Evolutionary conservation across 768 basidiomycete genomes (phyloP), one percentile per base, ranked within the genome.

Genomic region (Suillus discolor): DNA sequence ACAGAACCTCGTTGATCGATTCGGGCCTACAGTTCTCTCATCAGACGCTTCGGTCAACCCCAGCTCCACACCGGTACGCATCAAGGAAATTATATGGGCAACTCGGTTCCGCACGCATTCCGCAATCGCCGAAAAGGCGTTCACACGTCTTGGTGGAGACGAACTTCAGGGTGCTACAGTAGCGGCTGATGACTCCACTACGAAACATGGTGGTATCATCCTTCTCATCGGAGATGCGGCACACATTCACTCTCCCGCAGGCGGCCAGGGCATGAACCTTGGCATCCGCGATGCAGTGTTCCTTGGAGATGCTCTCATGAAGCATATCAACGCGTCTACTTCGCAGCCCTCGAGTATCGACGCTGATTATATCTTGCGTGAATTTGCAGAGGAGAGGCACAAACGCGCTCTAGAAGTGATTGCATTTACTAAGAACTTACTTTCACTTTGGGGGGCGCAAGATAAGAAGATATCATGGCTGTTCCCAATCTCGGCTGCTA

Each of bases 221-320:
- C 18, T 76, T 47, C 68, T 84, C 44, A 49, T 81, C 8, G 83
- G 83, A 6, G 82, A 84, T 67, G 84, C 85, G 5, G 85, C 85
- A 39, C 83, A 80, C 67, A 80, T 84, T 57, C 84, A 85, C 63
- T 81, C 83, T 2, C 84, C 84, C n/a, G 75, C 79, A 8, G 84
- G 84, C 12, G 84, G 84, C 2, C 83, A 84, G 65, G 84, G 84
- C 23, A 82, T 85, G 83, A 84, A 84, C 65, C 79, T 84, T 31
- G 83, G 84, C n/a, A 74, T 85, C 23, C 79, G 84, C 16, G 84
- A 85, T 67, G 82, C 80, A n/a, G 75, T 83, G 12, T 70, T 74
- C 47, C 76, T 84, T 28, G 83, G 79, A 23, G 73, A 65, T 20
- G 78, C 72, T 23, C 73, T 85, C 57, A 70, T 74, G 15, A 68